Conservation (phyloP, 2,329 filamentous ascomycete genomes). For the Ascochyta viciae-villosae region DNA sequence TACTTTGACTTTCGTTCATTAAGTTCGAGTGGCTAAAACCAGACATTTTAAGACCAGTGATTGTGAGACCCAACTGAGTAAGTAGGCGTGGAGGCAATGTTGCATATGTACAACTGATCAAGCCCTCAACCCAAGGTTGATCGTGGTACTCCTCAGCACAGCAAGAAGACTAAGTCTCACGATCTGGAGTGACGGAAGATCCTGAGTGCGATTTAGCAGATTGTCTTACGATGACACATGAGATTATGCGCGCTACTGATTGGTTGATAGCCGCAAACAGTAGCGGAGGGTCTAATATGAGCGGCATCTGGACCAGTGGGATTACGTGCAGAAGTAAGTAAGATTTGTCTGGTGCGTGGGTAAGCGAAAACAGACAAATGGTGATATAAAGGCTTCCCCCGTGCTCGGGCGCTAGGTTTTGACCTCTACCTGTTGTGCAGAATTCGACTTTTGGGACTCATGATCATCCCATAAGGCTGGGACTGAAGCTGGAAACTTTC, state of each 20-base stretch:
- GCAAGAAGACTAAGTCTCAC: background rate
- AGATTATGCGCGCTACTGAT: conserved; percentile 2
- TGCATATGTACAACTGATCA: background rate
- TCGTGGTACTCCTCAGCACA: background rate
- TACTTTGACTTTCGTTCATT: background rate
- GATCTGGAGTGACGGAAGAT: background rate
- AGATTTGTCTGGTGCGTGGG: conserved; percentile 11
- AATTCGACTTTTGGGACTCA: background rate
- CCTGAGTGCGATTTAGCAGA: background rate
- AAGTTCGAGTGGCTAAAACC: background rate
- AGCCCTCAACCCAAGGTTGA: background rate
- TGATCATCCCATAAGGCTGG: background rate
- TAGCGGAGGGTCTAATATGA: conserved; percentile 4
- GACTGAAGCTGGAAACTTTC: background rate
- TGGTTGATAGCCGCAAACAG: conserved; percentile 1
- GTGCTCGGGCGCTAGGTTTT: background rate
- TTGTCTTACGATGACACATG: background rate
- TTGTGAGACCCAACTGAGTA: background rate
- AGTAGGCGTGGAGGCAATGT: background rate
- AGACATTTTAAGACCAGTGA: background rate
- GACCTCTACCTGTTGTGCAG: background rate
- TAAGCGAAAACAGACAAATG: conserved; percentile 15
- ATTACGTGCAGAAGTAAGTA: conserved; percentile 12
- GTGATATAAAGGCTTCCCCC: conserved; percentile 15
- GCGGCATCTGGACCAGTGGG: conserved; percentile 4